Percentiles rank a stretch among this genome's conserved stretches.
phyloP scores from a whole-genome alignment of 768 basidiomycete species.

The Phlebiopsis flavidoalba region DNA sequence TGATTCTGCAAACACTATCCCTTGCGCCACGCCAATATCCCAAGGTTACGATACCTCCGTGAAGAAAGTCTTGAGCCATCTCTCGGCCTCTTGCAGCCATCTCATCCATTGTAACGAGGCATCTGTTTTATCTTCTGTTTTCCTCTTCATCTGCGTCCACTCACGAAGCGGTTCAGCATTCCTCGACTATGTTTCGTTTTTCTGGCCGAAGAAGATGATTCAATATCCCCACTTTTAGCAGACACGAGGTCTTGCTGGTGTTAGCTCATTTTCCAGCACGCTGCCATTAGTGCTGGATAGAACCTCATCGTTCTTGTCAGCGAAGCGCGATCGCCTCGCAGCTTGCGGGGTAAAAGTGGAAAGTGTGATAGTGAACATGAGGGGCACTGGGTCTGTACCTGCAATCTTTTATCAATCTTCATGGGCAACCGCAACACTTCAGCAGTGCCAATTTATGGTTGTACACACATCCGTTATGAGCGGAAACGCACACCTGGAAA shows the following conservation, averaged over 20 bases:
- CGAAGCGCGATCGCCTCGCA: conserved; percentile 61
- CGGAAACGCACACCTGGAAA: conserved; percentile 70
- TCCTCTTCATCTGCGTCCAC: conserved; percentile 44
- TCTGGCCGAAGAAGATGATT: not conserved
- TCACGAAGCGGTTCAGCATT: conserved; percentile 24
- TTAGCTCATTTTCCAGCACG: conserved; percentile 48
- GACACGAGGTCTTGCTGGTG: conserved; percentile 31
- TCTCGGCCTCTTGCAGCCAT: conserved; percentile 50
- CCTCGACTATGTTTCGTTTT: not conserved
- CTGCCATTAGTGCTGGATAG: conserved; percentile 79
- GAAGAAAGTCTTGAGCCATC: conserved; percentile 46
- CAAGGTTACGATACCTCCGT: not conserved
- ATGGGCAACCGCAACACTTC: not conserved
- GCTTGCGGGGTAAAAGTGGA: conserved; percentile 87
- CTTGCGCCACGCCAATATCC: no score
- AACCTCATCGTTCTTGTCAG: conserved; percentile 60
- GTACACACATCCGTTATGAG: not conserved
- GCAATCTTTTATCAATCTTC: conserved; percentile 91
- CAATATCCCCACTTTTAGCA: not conserved
- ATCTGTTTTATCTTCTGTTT: no score
- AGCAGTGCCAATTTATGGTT: not conserved
- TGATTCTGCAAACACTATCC: no score
- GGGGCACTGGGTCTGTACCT: conserved; percentile 80
- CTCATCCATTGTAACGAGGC: conserved; percentile 42
- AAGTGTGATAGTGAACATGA: conserved; percentile 98